phyloP scores from a whole-genome alignment of 2,329 filamentous ascomycete genomes.

The Phaeosphaeria sp. region DNA sequence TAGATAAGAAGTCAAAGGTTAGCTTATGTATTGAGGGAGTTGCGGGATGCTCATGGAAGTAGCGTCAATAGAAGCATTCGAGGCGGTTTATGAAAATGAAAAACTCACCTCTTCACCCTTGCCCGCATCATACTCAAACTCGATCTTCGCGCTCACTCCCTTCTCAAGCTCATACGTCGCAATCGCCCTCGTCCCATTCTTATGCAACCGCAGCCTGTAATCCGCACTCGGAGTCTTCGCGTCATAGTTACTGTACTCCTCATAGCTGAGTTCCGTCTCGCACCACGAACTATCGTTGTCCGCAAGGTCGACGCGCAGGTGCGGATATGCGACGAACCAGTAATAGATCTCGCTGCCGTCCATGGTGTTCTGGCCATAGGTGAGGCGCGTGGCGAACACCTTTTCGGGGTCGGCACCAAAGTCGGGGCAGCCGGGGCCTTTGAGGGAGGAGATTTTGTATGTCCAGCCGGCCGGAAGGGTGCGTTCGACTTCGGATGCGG shows the following conservation, averaged over 20 bases:
- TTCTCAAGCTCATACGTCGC: slow-evolving; percentile 21
- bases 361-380: slow-evolving; percentile 22
- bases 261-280: slow-evolving; percentile 24
- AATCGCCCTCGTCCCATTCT: slow-evolving; percentile 24
- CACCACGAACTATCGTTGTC: slow-evolving; percentile 21
- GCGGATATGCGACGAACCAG: slow-evolving; percentile 25
- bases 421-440: slow-evolving; percentile 26
- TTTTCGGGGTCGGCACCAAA: not conserved
- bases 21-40: not conserved
- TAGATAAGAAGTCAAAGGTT: not conserved
- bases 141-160: slow-evolving; percentile 17
- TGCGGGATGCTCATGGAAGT: not conserved
- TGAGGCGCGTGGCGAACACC: slow-evolving; percentile 15
- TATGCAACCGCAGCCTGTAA: slow-evolving; percentile 25
- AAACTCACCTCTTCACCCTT: slow-evolving; percentile 11
- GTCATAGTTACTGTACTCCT: slow-evolving; percentile 8
- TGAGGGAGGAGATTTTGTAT: slow-evolving; percentile 18
- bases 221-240: slow-evolving; percentile 3
- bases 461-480: slow-evolving; percentile 17
- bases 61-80: not conserved
- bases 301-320: slow-evolving; percentile 13
- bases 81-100: not conserved
- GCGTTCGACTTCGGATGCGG: slow-evolving; percentile 14
- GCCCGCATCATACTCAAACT: slow-evolving; percentile 19
- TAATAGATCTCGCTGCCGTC: slow-evolving; percentile 31